A percentile compares a stretch with the other conserved stretches of the same genome.
These are phyloP conservation scores for Coemansia sp. DNA, from an alignment of 192 early-diverging fungal genomes.

Conservation along the genomic window DNA sequence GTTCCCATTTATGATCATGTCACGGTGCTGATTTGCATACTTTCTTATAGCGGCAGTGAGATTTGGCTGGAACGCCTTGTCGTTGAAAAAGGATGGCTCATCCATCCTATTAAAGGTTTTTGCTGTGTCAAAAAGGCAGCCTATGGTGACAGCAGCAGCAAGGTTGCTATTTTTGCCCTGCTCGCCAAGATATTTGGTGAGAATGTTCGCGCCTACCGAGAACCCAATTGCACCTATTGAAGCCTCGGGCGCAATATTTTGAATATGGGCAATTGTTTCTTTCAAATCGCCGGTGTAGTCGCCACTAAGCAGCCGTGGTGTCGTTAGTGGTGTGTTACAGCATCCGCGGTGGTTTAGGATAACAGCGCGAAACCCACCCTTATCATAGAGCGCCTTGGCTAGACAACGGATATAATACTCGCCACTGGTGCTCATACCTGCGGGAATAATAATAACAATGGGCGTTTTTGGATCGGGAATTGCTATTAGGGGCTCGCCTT, in stretches of 20 bases:
- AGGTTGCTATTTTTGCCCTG: background rate
- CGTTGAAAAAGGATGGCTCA: constrained; percentile 9
- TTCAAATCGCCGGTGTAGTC: constrained; percentile 12
- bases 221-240: background rate
- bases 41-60: background rate
- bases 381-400: constrained; percentile 6
- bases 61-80: constrained; percentile 8
- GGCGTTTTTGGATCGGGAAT: background rate
- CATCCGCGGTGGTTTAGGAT: constrained; percentile 21
- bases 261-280: background rate
- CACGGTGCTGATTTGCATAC: constrained; percentile 6
- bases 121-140: constrained; percentile 10
- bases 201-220: background rate
- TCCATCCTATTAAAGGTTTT: constrained; percentile 2
- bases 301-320: constrained; percentile 1
- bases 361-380: background rate
- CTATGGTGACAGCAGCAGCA: constrained; percentile 11
- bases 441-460: constrained; percentile 12
- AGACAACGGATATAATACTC: constrained; percentile 19
- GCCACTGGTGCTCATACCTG: constrained; percentile 7
- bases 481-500: background rate
- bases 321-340: background rate
- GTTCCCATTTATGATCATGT: constrained; percentile 2
- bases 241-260: background rate
- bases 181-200: background rate